phyloP scores from a whole-genome alignment of 257 asterid genomes.

The Scutellaria minor region DNA sequence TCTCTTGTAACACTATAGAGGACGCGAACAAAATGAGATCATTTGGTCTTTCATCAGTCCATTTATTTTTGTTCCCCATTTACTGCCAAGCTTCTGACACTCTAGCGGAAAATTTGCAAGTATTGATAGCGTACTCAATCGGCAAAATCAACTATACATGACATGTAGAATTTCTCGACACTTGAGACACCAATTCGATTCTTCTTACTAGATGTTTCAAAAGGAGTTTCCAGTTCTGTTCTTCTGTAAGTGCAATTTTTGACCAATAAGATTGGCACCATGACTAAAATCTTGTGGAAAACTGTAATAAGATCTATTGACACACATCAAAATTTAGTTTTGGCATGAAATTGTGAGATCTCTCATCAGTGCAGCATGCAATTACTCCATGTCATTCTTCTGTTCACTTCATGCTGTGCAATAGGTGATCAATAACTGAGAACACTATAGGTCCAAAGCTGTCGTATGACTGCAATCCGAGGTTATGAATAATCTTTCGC shows the following conservation, averaged over 20 bases:
- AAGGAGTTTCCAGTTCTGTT: not conserved
- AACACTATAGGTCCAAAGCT: not conserved
- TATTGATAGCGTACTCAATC: not conserved
- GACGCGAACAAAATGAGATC: not conserved
- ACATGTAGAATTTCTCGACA: not conserved
- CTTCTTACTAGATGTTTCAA: constrained; percentile 1
- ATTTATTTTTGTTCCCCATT: constrained; percentile 8
- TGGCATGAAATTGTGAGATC: not conserved
- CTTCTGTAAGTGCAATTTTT: not conserved
- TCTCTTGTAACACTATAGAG: not conserved
- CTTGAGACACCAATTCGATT: not conserved
- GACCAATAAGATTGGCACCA: not conserved
- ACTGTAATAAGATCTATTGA: not conserved
- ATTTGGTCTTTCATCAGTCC: not conserved
- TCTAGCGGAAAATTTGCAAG: not conserved
- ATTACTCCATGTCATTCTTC: constrained; percentile 16
- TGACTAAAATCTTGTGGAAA: not conserved
- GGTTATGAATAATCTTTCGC: not conserved
- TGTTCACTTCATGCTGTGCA: not conserved
- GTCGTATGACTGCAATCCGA: not conserved
- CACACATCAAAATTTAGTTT: not conserved
- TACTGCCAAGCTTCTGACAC: not conserved
- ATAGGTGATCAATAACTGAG: constrained; percentile 1
- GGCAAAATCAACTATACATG: not conserved
- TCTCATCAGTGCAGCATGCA: not conserved